Base-by-base conservation (phyloP, 2,329 filamentous ascomycete genomes). In the Ophiocordyceps camponoti-rufipedis region DNA sequence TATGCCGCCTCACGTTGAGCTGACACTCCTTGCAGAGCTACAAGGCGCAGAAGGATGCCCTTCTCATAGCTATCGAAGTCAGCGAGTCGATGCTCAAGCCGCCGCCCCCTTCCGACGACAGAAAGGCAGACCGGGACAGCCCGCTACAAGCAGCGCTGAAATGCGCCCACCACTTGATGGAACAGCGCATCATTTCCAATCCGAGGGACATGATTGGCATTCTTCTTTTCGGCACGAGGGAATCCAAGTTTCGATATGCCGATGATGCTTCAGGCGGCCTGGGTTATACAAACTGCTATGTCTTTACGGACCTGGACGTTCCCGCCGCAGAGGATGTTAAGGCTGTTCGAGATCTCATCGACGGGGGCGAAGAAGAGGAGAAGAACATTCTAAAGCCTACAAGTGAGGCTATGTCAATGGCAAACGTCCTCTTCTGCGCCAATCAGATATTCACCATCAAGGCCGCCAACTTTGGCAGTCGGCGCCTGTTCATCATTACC, bases 181-280 rank as follows among this genome's bases (percentile, higher is more conserved):
- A 96, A 64, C 89, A 96, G 65, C 85, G 91, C 54, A 96, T 98
- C 62, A 96, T 98, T 54, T 89, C 89, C 4, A 89, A 88, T 49
- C 91, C 91, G 1, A 88, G 82, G 56, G 91, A 98, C 50, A 93
- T 95, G 85, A 95, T 98, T 75, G 88, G 89, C 2, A 82, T 98
- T 28, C 62, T 98, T 35, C 70, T 98, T 0, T 98, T 93, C 58
- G 88, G 88, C 9, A 98, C 91, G 0, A 71, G 93, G 56, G 75
- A 85, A 62, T 85, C 86, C 38, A 87, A 81, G 54, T 88, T 87
- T 51, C 76, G 81, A 42, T 76, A 79, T 14, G 78, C 80, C 41
- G 72, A 77, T 47, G 75, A 72, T 42, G 76, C 71, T 29, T 68
- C 70, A 8, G 70, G 68, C 46, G 73, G 71, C 12, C 62, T 81